Base-by-base conservation (phyloP, 164 flowering plant genomes). In the Stephania japonica region DNA sequence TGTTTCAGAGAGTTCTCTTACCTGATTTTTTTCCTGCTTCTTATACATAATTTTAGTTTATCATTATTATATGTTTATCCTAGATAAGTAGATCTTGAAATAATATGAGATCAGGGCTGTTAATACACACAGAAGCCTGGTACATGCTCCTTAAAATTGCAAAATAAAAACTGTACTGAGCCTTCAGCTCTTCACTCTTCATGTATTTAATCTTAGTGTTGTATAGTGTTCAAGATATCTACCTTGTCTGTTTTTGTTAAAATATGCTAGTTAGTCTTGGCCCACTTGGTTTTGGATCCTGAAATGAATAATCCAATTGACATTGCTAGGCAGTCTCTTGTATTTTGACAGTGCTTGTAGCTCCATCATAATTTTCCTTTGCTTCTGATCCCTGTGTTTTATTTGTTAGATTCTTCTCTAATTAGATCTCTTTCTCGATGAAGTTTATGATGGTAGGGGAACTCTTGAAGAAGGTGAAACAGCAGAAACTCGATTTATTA, bases 361-460 rank as follows among this genome's bases (percentile, higher is more conserved):
- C 24, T 63, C 63, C 24, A 59, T 23, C 23, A 59, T 42, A 74
- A 68, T 71, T 41, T 41, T 71, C 32, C 26, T 59, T 42, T 21
- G 23, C 64, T 59, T 19, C 7, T 59, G 43, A 21, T 69, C 12
- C 42, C 0, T 47, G 11, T 23, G 32, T 32, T 32, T 0, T 44
- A 32, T 14, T 47, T 18, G 19, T 66, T 38, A 14, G 41, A 12
- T 56, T 32, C 6, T 23, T 23, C 64, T 50, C 69, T 69, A 47
- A 75, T 75, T 43, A 44, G 69, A 62, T 64, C 16, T 24, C 25
- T 72, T 69, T 65, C 24, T 70, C 77, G 65, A 73, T 84, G 11
- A 69, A 94, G 97, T 94, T 27, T 94, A 94, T 84, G 86, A 92
- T 81, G 97, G 99, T 70, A 92, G 86, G 80, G 97, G 97, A 72